These are phyloP conservation scores for Malus fusca DNA, from an alignment of 306 rosid genomes.

Conservation along the genomic window DNA sequence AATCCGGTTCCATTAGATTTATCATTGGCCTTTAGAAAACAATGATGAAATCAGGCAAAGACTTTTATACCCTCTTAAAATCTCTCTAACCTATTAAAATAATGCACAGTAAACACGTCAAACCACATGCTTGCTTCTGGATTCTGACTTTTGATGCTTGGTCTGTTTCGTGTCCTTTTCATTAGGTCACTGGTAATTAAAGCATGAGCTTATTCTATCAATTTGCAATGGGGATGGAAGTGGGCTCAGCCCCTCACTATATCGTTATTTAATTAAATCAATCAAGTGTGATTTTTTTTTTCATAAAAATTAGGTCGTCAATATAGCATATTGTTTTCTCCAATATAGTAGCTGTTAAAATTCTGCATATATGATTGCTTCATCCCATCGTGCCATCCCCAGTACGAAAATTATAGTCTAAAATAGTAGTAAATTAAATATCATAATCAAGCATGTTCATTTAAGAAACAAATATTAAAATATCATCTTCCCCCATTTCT, in stretches of 20 bases:
- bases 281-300: not conserved
- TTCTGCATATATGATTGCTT: not conserved
- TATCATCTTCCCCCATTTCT: not conserved
- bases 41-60: not conserved
- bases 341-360: not conserved
- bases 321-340: not conserved
- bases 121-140: not conserved
- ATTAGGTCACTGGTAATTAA: not conserved
- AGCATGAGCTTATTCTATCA: not conserved
- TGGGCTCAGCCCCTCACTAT: too few relatives aligned
- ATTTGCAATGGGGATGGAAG: too few relatives aligned
- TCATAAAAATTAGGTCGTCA: not conserved
- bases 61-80: not conserved
- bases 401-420: not conserved
- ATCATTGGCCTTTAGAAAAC: too few relatives aligned
- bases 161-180: not conserved
- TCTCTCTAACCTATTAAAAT: not conserved
- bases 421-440: not conserved
- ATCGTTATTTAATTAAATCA: not conserved
- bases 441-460: not conserved
- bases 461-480: not conserved
- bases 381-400: not conserved
- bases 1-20: too few relatives aligned
- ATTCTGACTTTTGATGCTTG: not conserved
- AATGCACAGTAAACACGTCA: not conserved